Conservation (phyloP, 1,139 yeast species). For the Hyphopichia burtonii region DNA sequence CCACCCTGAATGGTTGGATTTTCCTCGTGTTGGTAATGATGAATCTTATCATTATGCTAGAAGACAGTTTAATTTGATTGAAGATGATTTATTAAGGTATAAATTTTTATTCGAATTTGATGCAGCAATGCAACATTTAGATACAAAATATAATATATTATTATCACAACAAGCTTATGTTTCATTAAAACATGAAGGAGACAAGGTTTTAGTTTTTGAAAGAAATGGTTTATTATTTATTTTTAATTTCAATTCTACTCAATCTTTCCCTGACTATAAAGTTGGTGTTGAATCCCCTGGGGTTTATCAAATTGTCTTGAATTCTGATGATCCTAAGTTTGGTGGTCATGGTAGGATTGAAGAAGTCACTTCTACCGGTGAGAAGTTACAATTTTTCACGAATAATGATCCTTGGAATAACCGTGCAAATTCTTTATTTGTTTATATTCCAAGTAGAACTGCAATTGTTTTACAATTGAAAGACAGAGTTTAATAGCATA, state of each 20-base stretch:
- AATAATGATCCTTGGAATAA: conserved; percentile 77
- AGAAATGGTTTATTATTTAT: conserved; percentile 81
- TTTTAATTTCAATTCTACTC: conserved; percentile 85
- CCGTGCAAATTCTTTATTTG: conserved; percentile 72
- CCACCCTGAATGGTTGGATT: conserved; percentile 98
- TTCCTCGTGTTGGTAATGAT: conserved; percentile 86
- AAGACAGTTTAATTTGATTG: conserved; percentile 84
- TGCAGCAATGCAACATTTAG: conserved; percentile 76
- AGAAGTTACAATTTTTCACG: conserved; percentile 55
- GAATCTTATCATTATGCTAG: conserved; percentile 93
- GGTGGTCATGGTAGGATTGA: conserved; percentile 85
- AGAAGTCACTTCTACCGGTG: conserved; percentile 40
- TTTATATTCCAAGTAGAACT: conserved; percentile 81
- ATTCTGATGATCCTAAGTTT: conserved; percentile 65
- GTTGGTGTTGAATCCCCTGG: conserved; percentile 86
- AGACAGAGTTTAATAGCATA: conserved; percentile 17
- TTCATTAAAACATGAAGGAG: conserved; percentile 83
- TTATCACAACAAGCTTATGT: conserved; percentile 79
- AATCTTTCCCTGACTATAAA: conserved; percentile 83
- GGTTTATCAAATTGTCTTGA: conserved; percentile 67
- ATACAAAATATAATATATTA: conserved; percentile 69
- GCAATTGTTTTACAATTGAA: conserved; percentile 60
- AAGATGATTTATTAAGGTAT: conserved; percentile 79
- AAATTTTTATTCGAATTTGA: conserved; percentile 77
- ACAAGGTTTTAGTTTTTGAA: conserved; percentile 86